Conservation (phyloP, 2,329 filamentous ascomycete species). For the Calonectria multiphialidica region DNA sequence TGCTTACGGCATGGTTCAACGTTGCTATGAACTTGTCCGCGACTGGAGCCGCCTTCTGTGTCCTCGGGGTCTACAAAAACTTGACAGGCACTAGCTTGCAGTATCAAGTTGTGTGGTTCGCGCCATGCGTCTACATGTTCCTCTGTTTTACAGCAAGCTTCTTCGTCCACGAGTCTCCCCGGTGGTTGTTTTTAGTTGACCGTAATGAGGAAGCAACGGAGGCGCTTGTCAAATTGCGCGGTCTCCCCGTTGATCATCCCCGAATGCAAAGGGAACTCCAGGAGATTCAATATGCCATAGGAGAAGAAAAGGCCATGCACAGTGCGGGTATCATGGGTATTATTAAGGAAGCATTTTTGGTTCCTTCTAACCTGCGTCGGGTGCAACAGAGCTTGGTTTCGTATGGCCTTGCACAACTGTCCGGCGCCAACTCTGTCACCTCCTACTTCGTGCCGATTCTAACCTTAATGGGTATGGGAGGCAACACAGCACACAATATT, state of each 20-base stretch:
- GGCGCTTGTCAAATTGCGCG: constrained; percentile 37
- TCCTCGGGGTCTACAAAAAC: constrained; percentile 47
- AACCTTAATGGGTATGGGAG: constrained; percentile 40
- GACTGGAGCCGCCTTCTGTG: constrained; percentile 40
- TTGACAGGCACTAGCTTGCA: constrained; percentile 30
- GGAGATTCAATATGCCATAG: constrained; percentile 47
- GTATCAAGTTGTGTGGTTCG: constrained; percentile 44
- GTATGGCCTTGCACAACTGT: constrained; percentile 56
- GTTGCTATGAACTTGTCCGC: constrained; percentile 49
- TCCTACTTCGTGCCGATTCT: constrained; percentile 58
- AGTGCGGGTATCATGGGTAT: constrained; percentile 35
- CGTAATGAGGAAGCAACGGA: constrained; percentile 42
- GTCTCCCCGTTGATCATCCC: constrained; percentile 40
- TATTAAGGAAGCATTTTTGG: constrained; percentile 51
- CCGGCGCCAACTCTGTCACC: constrained; percentile 57
- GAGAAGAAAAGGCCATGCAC: constrained; percentile 12
- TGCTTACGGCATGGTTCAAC: constrained; percentile 52
- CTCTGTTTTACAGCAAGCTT: constrained; percentile 44
- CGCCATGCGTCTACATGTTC: constrained; percentile 43
- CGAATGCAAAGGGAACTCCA: constrained; percentile 41
- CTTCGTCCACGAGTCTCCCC: constrained; percentile 51
- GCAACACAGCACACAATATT: constrained; percentile 46
- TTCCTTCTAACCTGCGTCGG: constrained; percentile 53
- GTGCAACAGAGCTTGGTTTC: constrained; percentile 52
- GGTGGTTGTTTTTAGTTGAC: constrained; percentile 49